Evolutionary conservation across 169 alveolate genomes (phyloP).

Genomic region (Amoebophrya sp.): DNA sequence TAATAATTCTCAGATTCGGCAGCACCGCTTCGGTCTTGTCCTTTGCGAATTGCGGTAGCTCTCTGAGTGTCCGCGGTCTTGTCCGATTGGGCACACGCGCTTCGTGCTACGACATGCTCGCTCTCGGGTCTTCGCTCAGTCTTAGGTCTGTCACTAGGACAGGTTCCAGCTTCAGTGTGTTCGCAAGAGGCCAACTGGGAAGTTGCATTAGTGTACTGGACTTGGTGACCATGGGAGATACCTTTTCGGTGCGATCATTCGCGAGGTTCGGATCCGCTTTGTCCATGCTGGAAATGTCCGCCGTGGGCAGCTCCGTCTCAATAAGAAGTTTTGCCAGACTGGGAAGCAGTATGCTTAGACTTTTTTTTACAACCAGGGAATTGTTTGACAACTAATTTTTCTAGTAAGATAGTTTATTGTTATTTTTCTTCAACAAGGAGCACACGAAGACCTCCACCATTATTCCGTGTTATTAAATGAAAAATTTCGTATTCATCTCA

Average conservation of each 20-base stretch:
- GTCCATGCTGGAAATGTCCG: constrained; percentile 24
- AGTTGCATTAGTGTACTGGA: neutral
- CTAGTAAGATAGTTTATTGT: no score
- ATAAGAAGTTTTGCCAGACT: neutral
- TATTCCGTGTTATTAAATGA: no score
- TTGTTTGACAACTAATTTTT: no score
- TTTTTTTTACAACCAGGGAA: no score
- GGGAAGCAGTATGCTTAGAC: constrained; percentile 20
- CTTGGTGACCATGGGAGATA: neutral
- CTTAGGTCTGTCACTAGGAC: neutral
- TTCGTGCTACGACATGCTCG: neutral
- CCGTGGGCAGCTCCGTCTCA: neutral
- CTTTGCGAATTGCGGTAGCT: neutral
- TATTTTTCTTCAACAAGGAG: no score
- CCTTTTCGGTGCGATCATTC: neutral
- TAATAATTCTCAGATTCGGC: no score
- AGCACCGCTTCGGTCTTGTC: neutral
- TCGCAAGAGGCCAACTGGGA: neutral
- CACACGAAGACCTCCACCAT: no score
- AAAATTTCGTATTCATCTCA: no score
- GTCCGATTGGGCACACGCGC: neutral
- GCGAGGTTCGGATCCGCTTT: constrained; percentile 8
- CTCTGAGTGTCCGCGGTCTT: neutral
- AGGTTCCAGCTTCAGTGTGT: neutral
- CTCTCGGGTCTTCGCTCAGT: neutral